A percentile compares a stretch with the other conserved stretches of the same genome.
Evolutionary conservation across 116 monocot genomes (phyloP).

Genomic region (Iris pallida): DNA sequence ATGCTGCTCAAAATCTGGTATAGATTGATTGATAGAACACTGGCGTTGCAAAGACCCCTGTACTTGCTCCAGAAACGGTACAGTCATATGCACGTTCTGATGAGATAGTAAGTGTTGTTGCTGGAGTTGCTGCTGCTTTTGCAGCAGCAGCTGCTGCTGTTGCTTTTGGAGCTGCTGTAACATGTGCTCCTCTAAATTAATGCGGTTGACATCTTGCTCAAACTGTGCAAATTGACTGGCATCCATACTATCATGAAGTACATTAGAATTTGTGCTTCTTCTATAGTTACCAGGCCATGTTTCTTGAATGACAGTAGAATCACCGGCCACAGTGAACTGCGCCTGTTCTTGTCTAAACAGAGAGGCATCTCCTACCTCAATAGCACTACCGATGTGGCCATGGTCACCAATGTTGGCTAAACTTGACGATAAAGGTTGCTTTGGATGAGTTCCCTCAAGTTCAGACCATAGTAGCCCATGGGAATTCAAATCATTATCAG

Average conservation of each 20-base stretch:
- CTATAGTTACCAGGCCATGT: constrained; percentile 34
- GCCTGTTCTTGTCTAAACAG: constrained; percentile 15
- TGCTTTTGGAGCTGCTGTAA: constrained; percentile 58
- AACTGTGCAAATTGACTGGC: constrained; percentile 28
- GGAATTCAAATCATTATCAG: constrained; percentile 61
- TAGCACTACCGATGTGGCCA: constrained; percentile 1
- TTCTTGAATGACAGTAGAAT: constrained; percentile 20
- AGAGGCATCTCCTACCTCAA: constrained; percentile 11
- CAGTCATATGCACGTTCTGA: constrained; percentile 41
- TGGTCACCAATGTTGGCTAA: constrained; percentile 20
- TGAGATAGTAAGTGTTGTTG: constrained; percentile 13
- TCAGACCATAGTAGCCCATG: constrained; percentile 77
- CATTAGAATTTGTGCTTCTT: constrained; percentile 19
- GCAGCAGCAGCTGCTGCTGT: constrained; percentile 37
- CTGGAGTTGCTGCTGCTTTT: constrained; percentile 24
- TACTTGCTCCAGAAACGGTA: constrained; percentile 37
- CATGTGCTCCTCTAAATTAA: constrained; percentile 46
- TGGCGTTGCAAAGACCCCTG: constrained; percentile 27
- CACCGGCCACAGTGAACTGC: constrained; percentile 12
- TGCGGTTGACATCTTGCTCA: constrained; percentile 34
- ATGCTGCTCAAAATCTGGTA: constrained; percentile 52
- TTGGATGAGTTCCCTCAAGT: constrained; percentile 53
- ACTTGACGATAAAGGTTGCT: constrained; percentile 68
- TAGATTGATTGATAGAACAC: constrained; percentile 32
- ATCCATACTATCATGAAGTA: constrained; percentile 32